Base-by-base conservation (phyloP, 2,329 filamentous ascomycete species). In the Chrysosporium queenslandicum region DNA sequence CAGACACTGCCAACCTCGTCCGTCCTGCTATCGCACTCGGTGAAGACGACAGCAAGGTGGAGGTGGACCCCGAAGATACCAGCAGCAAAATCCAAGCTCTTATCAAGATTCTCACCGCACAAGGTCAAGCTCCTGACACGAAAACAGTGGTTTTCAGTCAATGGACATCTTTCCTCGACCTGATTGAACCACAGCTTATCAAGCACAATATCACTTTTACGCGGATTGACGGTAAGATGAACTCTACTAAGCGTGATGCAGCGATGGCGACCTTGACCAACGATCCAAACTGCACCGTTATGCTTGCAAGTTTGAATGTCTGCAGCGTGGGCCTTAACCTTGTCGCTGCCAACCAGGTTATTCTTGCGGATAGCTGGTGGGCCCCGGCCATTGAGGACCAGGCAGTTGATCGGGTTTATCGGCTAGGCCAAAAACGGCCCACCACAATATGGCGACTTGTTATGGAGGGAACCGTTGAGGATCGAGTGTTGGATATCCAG, bases 351-450 rank as follows among this genome's bases (percentile, higher is more conserved):
- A 88, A 92, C 60, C 89, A 89, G 5, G 87, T 94, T 54, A 81
- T 95, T 42, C 74, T 95, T 18, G 80, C 81, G 0, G 89, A 95
- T 66, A 86, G 80, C 54, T 95, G 87, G 89, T 95, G 89, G 86
- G 88, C 89, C 1, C 89, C 89, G 0, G 88, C 88, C 0, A 92
- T 95, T 52, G 89, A 95, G 67, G 88, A 94, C 59, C 89, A 95
- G 65, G 90, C 90, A 2, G 78, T 94, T 2, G 89, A 95, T 64
- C 83, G 89, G 3, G 88, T 95, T 5, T 87, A 95, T 64, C 78
- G 89, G 0, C 75, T 95, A 0, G 89, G 89, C 0, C 90, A 95
- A 70, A 90, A 77, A 57, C 78, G 85, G 34, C 78, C 83, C 55
- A 89, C 85, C 0, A 89, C 81, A 1, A 83, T 94, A 1, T 92